Evolutionary conservation across 805 yeast species (phyloP), one percentile per base, ranked within the genome.

Genomic region (Limtongia smithiae): DNA sequence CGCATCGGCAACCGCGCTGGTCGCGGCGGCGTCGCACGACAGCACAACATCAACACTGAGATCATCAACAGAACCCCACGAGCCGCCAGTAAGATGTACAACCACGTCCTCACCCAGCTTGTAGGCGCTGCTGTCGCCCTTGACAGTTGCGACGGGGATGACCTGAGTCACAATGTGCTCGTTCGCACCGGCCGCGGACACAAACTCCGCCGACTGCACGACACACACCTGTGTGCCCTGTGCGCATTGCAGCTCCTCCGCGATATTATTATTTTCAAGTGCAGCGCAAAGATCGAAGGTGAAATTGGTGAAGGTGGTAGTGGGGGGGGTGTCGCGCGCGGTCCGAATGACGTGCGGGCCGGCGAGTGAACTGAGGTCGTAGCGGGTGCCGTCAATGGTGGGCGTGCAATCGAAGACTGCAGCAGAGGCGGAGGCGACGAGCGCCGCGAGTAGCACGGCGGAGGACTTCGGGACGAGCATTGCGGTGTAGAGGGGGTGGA

Each of bases 261-360:
- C 63, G 2, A 9, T 68, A 66, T 8, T 63, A 67, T 9, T 62
- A 62, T 18, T 61, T 20, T 66, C 62, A n/a, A 74, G 64, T 0
- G 77, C 69, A 39, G 78, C 80, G 68, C 95, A 87, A 7, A 88
- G 71, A 43, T 87, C 83, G 32, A 90, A 55, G 60, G 74, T 79
- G 90, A 96, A 86, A 2, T 78, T 73, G 30, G 73, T 66, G 42
- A 70, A 74, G 1, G 85, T 78, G 28, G 66, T 68, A 11, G 91
- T 77, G 1, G 98, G 97, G 15, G 97, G 97, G 9, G 96, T 86
- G 37, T 74, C 76, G 28, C 66, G 68, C 15, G 71, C 58, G 3
- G 60, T 33, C 4, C 72, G 61, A n/a, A 71, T 67, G 1, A 67
- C 45, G 57, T 78, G 77, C 3, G 77, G 62, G 3, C 83, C 84